A percentile compares a stretch with the other conserved stretches of the same genome.
Conservation (phyloP, 208 protist genomes). For the Trypanosoma congolense region DNA sequence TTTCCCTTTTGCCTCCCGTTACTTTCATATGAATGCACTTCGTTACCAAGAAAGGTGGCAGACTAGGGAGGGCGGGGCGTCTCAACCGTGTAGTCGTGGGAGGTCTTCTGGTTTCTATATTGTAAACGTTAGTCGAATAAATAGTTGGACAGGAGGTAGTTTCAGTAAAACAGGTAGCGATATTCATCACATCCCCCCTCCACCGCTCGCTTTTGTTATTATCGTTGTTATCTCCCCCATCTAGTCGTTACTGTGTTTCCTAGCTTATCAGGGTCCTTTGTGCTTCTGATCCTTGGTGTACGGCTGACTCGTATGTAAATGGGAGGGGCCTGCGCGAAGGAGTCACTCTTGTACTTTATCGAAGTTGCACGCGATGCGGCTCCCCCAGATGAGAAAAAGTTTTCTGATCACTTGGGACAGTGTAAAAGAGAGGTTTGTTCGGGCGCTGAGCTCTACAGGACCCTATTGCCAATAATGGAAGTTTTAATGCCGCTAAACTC, state of each 20-base stretch:
- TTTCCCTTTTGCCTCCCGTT: no score
- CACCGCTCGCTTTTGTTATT: constrained; percentile 1
- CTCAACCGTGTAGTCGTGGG: no score
- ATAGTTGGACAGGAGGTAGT: no score
- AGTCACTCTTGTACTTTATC: constrained; percentile 46
- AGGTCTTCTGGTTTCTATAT: no score
- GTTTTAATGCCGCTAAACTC: constrained; percentile 19
- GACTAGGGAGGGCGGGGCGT: no score
- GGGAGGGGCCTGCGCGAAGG: constrained; percentile 32
- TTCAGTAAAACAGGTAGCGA: no score
- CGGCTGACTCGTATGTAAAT: constrained; percentile 19
- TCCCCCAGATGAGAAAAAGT: constrained; percentile 33
- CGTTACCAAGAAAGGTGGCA: no score
- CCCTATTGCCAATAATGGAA: constrained; percentile 37
- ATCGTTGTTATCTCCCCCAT: not conserved
- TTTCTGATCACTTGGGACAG: constrained; percentile 26
- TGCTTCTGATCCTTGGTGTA: not conserved
- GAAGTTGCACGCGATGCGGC: constrained; percentile 18
- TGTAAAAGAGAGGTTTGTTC: constrained; percentile 38
- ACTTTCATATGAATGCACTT: no score
- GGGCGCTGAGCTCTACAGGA: constrained; percentile 40
- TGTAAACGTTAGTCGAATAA: no score
- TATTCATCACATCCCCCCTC: no score
- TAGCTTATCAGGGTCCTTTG: not conserved
- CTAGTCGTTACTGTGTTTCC: not conserved